phyloP scores from a whole-genome alignment of 1,284 basidiomycete genomes.

The Ustilago loliicola region DNA sequence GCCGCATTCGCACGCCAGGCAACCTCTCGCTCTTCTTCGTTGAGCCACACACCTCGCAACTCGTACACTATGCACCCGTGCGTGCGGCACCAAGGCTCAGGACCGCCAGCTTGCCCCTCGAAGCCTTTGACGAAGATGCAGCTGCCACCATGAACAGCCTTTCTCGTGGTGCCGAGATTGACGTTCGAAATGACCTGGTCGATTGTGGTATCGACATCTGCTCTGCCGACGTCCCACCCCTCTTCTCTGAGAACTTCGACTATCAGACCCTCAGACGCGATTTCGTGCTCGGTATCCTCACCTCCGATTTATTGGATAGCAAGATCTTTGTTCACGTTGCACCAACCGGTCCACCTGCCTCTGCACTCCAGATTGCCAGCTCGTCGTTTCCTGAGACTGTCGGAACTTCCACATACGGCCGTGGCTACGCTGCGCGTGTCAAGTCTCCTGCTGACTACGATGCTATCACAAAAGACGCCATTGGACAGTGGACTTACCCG shows the following conservation, averaged over 20 bases:
- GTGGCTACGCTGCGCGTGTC: slow-evolving; percentile 64
- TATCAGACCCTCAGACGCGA: slow-evolving; percentile 91
- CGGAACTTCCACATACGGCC: slow-evolving; percentile 85
- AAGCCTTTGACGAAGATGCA: slow-evolving; percentile 55
- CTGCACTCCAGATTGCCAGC: slow-evolving; percentile 35
- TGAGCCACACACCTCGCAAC: slow-evolving; percentile 64
- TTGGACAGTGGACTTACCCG: slow-evolving; percentile 93
- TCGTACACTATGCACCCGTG: slow-evolving; percentile 70
- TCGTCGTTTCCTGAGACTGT: slow-evolving; percentile 78
- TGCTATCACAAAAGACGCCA: slow-evolving; percentile 79
- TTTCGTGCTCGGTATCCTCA: slow-evolving; percentile 96
- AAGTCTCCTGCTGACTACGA: slow-evolving; percentile 64
- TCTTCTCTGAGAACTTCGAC: slow-evolving; percentile 99
- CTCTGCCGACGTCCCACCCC: slow-evolving; percentile 89
- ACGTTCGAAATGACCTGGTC: slow-evolving; percentile 86
- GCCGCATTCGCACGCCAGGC: slow-evolving; percentile 50
- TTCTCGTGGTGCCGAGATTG: slow-evolving; percentile 75
- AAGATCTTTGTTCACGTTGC: slow-evolving; percentile 91
- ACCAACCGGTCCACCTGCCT: slow-evolving; percentile 47
- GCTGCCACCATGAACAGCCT: slow-evolving; percentile 42
- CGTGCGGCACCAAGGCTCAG: slow-evolving; percentile 60
- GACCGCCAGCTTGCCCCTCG: slow-evolving; percentile 64
- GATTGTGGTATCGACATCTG: slow-evolving; percentile 77
- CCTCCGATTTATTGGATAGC: slow-evolving; percentile 94
- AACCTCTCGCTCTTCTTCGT: slow-evolving; percentile 62